A percentile compares a stretch with the other conserved stretches of the same genome.
phyloP scores from a whole-genome alignment of 2,329 filamentous ascomycete species.

The Graphilbum ipis-grandicollis region DNA sequence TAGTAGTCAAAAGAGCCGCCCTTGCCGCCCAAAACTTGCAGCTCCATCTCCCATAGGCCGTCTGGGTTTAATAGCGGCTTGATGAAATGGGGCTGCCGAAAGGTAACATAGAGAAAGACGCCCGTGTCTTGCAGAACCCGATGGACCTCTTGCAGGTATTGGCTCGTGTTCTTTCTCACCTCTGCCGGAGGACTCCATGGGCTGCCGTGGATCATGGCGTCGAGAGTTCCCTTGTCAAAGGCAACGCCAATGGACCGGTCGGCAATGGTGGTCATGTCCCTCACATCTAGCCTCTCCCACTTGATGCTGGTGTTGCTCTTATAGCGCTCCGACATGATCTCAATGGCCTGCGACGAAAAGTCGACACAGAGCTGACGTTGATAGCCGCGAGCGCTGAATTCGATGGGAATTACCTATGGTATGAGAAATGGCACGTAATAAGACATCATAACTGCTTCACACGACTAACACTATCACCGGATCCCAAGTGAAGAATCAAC shows the following conservation, averaged over 20 bases:
- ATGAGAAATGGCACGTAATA: not conserved
- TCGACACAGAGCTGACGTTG: slow-evolving; percentile 35
- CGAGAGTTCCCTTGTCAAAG: slow-evolving; percentile 38
- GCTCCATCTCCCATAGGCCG: slow-evolving; percentile 24
- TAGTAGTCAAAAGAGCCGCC: slow-evolving; percentile 30
- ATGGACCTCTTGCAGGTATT: slow-evolving; percentile 30
- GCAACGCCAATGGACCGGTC: slow-evolving; percentile 31
- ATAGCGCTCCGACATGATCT: slow-evolving; percentile 30
- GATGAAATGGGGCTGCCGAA: slow-evolving; percentile 36
- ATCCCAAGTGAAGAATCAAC: slow-evolving; percentile 36
- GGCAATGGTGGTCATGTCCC: slow-evolving; percentile 24
- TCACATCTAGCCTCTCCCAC: slow-evolving; percentile 33
- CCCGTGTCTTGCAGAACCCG: slow-evolving; percentile 29
- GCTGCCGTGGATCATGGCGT: slow-evolving; percentile 37
- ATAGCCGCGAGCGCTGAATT: slow-evolving; percentile 29
- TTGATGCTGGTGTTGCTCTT: slow-evolving; percentile 20
- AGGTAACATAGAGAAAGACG: slow-evolving; percentile 34
- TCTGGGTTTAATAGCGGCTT: slow-evolving; percentile 25
- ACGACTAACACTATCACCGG: slow-evolving; percentile 32
- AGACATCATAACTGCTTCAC: slow-evolving; percentile 7
- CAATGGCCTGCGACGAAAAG: slow-evolving; percentile 35
- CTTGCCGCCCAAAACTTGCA: slow-evolving; percentile 22
- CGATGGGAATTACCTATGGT: slow-evolving; percentile 29
- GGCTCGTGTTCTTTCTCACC: slow-evolving; percentile 26
- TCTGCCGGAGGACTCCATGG: slow-evolving; percentile 33